Evolutionary conservation across 495 filamentous ascomycete genomes (phyloP), one percentile per base, ranked within the genome.

Genomic region (Penicillium angulare): DNA sequence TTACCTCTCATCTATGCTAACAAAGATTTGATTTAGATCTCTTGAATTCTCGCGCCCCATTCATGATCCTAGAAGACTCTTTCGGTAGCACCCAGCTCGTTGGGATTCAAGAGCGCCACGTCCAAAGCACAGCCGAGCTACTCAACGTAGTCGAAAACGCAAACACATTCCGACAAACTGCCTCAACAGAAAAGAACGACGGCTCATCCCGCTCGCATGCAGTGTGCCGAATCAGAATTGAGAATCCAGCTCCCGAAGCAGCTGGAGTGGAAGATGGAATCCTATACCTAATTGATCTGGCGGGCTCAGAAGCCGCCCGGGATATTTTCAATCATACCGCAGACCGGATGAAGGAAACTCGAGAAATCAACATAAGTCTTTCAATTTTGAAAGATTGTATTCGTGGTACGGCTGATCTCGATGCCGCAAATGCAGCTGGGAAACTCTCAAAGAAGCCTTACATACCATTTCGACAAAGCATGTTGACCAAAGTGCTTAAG

Each of bases 191-290:
- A 4, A 74, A 71, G 31, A 81, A 79, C 47, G 61, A 69, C 29
- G 63, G 38, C 8, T 79, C 77, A 3, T 77, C 75, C 0, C 72
- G 75, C 17, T 72, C 74, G 0, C 76, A 79, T 57, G 71, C 69
- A 27, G 70, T 79, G 40, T 75, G 71, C 45, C 71, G 72, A 26
- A 68, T 79, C 31, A 60, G 71, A 21, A 61, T 78, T 41, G 59
- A 68, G 53, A 65, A 75, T 21, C 58, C 52, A 7, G 13, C 55
- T 0, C 17, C 52, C 8, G 53, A 44, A n/a, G 38, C 57, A 2
- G 0, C n/a, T n/a, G n/a, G n/a, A n/a, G n/a, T 43, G 4, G 47
- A 50, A 7, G 68, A 76, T 49, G 74, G 78, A 3, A 32, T 69
- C 0, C 56, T 79, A 1, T 73, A 70, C 43, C 63, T 80, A 1